phyloP scores from a whole-genome alignment of 306 rosid genomes.

The Quercus variabilis region DNA sequence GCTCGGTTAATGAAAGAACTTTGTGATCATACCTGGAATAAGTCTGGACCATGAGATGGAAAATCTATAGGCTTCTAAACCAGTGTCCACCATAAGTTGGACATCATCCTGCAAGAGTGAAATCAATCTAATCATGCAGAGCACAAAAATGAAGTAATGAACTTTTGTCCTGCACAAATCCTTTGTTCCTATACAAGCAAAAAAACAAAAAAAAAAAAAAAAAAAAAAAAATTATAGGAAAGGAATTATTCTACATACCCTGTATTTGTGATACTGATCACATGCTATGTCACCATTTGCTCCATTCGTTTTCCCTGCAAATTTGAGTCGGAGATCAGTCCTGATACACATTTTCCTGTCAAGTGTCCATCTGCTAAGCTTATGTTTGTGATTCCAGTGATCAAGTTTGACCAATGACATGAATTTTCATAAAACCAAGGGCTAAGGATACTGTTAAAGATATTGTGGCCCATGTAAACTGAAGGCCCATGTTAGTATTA shows the following conservation, averaged over 20 bases:
- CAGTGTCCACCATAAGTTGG: constrained; percentile 1
- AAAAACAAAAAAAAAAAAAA: no score
- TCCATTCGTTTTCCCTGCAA: background rate
- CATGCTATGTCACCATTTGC: constrained; percentile 15
- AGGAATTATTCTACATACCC: constrained; percentile 2
- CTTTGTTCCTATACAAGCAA: background rate
- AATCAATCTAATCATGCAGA: background rate
- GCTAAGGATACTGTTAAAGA: background rate
- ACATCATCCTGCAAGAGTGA: constrained; percentile 11
- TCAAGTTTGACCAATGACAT: background rate
- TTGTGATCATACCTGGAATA: constrained; percentile 8
- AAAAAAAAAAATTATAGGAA: background rate
- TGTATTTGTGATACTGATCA: constrained; percentile 19
- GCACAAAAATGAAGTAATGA: background rate
- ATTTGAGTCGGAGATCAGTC: background rate
- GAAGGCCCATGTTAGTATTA: no score
- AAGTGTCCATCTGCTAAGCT: background rate
- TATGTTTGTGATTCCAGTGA: background rate
- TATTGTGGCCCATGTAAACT: no score
- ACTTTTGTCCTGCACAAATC: background rate
- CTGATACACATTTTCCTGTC: background rate
- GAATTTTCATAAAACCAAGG: background rate
- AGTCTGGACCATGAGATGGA: constrained; percentile 19
- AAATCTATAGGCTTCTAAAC: constrained; percentile 15
- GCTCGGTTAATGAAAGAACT: background rate